Conservation (phyloP, 306 rosid genomes). For the Cucurbita maxima region DNA sequence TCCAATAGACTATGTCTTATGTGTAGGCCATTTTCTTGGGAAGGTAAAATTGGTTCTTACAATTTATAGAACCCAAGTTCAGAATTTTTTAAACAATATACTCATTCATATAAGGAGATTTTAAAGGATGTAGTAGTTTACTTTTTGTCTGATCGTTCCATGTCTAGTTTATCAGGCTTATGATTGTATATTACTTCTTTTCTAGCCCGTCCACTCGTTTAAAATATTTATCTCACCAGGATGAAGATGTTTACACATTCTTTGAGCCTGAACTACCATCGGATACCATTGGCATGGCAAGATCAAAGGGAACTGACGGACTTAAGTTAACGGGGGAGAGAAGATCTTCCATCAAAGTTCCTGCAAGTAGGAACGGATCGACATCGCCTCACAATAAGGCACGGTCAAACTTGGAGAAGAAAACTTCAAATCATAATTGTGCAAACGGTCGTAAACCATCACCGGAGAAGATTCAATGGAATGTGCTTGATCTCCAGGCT, state of each 20-base stretch:
- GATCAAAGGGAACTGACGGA: constrained; percentile 42
- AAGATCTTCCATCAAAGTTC: constrained; percentile 34
- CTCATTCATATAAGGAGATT: background rate
- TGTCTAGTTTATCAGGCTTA: background rate
- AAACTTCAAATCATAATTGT: constrained; percentile 24
- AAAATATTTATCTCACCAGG: constrained; percentile 35
- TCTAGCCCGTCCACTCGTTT: background rate
- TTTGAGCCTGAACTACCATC: constrained; percentile 84
- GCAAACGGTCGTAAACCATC: constrained; percentile 25
- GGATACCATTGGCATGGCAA: constrained; percentile 20
- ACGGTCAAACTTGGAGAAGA: constrained; percentile 36
- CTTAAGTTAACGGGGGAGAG: constrained; percentile 39
- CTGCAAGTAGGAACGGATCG: constrained; percentile 27
- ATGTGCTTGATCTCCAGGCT: constrained; percentile 76
- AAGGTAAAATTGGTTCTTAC: constrained; percentile 38
- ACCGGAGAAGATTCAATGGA: constrained; percentile 75
- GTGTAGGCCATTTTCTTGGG: constrained; percentile 87
- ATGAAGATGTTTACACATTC: constrained; percentile 83
- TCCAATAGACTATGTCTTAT: constrained; percentile 81
- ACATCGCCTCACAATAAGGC: constrained; percentile 40
- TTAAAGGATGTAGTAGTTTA: background rate
- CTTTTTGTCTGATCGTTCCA: background rate
- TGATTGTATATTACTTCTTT: background rate
- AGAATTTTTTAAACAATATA: background rate
- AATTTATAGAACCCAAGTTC: background rate